Evolutionary conservation across 768 basidiomycete species (phyloP).

Genomic region (Psilocybe cyanescens): DNA sequence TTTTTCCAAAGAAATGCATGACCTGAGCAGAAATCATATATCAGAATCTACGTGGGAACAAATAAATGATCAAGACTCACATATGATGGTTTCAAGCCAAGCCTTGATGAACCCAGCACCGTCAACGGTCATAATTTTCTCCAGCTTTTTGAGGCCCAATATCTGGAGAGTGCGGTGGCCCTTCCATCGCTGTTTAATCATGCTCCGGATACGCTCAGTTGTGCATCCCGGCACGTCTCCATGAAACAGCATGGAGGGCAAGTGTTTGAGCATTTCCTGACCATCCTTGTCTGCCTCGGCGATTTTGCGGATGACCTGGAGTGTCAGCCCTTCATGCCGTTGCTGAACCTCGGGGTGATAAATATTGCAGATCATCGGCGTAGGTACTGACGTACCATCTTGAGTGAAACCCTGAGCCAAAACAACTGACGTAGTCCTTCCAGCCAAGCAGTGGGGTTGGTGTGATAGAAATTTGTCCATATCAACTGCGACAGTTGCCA

Average conservation of each 20-base stretch:
- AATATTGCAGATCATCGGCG: slow-evolving; percentile 10
- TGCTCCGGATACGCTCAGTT: neutral
- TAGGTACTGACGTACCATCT: neutral
- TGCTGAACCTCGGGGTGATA: slow-evolving; percentile 9
- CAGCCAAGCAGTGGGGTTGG: neutral
- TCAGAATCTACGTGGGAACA: neutral
- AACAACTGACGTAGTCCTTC: slow-evolving; percentile 7
- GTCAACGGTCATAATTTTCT: neutral
- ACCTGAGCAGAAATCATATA: neutral
- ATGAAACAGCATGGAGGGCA: slow-evolving; percentile 7
- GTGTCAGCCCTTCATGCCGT: slow-evolving; percentile 4
- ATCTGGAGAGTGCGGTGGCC: slow-evolving; percentile 8
- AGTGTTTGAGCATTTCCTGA: slow-evolving; percentile 4
- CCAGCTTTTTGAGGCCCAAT: slow-evolving; percentile 5
- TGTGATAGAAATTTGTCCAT: neutral
- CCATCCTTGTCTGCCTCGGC: neutral
- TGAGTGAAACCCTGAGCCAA: neutral
- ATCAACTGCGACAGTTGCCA: neutral
- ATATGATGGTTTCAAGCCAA: slow-evolving; percentile 13
- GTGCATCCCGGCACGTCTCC: slow-evolving; percentile 1
- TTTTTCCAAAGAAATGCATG: slow-evolving; percentile 33
- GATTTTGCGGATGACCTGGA: slow-evolving; percentile 2
- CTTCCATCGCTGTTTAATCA: slow-evolving; percentile 2
- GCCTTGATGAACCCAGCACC: slow-evolving; percentile 8
- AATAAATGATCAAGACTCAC: slow-evolving; percentile 4